Evolutionary conservation across 495 filamentous ascomycete genomes (phyloP), one percentile per base, ranked within the genome.

Genomic region (Talaromyces nanjingensis): DNA sequence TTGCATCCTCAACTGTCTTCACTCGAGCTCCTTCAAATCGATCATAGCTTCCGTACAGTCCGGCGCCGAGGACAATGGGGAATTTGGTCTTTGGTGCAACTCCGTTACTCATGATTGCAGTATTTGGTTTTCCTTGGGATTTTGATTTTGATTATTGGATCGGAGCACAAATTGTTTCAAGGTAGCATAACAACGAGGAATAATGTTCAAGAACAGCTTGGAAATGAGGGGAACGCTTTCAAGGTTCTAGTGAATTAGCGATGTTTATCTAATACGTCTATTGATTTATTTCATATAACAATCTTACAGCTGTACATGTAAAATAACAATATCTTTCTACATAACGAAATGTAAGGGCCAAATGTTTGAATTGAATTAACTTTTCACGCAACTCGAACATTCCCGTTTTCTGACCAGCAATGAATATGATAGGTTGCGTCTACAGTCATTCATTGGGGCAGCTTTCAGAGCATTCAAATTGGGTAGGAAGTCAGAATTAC

Each of bases 11-110:
- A 18, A 71, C 62, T 54, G 70, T 63, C 37, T 45, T 24, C 4
- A 69, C 69, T 0, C 74, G 69, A 18, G 68, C 52, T 59, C 71
- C 67, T 18, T 45, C 42, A 45, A 45, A 45, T 18, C 42, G 42
- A 16, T 45, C 42, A 45, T 45, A 45, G 42, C 42, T 45, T 45
- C 42, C 42, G n/a, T 45, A 45, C 42, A 45, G 6, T 45, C 42
- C 42, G 16, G 42, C 1, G 1, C 42, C 42, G 42, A 45, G 42
- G 16, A 45, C 42, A n/a, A 45, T 45, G 16, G 42, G 42, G 42
- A 45, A 45, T 18, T 45, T 18, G 0, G 42, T 45, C 42, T 45
- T 45, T 45, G 14, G 42, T 18, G 16, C 5, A 6, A 45, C 16
- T 45, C 42, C 16, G 42, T 18, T n/a, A 45, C n/a, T 45, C 42